These are phyloP conservation scores for Melastoma candidum DNA, from an alignment of 441 rosid genomes.

Conservation along the genomic window DNA sequence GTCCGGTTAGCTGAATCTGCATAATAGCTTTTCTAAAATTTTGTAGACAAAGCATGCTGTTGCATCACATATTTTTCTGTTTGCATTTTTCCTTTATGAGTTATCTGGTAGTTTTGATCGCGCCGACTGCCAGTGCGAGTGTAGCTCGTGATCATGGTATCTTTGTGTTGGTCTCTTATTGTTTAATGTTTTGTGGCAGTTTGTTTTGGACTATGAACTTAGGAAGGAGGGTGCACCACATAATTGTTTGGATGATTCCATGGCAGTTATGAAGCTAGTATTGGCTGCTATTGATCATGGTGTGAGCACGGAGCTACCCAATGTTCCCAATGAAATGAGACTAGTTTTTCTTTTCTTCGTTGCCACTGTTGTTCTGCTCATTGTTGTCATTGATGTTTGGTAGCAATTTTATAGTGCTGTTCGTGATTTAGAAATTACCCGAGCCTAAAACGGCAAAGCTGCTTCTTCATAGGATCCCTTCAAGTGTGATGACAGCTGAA, in stretches of 20 bases:
- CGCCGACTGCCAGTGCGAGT: too few relatives aligned
- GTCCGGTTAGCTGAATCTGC: too few relatives aligned
- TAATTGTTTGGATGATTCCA: constrained; percentile 74
- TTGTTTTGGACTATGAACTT: constrained; percentile 57
- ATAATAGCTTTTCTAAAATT: too few relatives aligned
- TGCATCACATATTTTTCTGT: too few relatives aligned
- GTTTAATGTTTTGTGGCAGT: constrained; percentile 25
- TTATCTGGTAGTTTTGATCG: too few relatives aligned
- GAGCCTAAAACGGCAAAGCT: constrained; percentile 39
- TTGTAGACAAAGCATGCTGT: too few relatives aligned
- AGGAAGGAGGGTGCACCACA: constrained; percentile 63
- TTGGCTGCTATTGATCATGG: constrained; percentile 62
- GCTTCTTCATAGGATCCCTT: constrained; percentile 56
- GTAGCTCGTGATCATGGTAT: too few relatives aligned
- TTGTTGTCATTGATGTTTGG: constrained; percentile 1
- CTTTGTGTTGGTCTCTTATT: not conserved
- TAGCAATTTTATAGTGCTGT: not conserved
- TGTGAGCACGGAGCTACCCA: constrained; percentile 14
- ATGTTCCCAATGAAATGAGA: constrained; percentile 33
- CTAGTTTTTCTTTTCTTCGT: not conserved
- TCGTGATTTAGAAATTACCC: constrained; percentile 26
- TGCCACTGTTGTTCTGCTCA: constrained; percentile 5
- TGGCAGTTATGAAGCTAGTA: constrained; percentile 80
- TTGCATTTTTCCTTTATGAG: too few relatives aligned
- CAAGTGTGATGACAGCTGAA: constrained; percentile 35